Evolutionary conservation across 495 filamentous ascomycete genomes (phyloP).

Genomic region (Aspergillus campestris): DNA sequence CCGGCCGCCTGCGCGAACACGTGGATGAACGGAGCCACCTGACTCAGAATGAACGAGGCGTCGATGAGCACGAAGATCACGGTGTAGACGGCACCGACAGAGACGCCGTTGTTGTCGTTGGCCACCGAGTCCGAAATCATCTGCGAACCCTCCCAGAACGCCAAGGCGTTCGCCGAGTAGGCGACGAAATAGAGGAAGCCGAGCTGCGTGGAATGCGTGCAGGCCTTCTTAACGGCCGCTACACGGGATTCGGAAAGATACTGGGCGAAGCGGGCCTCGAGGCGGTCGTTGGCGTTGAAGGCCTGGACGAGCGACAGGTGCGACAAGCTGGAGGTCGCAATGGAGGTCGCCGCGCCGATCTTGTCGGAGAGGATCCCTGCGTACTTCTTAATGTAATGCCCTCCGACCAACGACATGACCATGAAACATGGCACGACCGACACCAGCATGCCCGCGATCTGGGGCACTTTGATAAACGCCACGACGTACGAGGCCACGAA

Average conservation of each 20-base stretch:
- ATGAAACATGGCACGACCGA: slow-evolving; percentile 60
- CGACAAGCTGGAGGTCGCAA: slow-evolving; percentile 38
- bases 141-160: slow-evolving; percentile 56
- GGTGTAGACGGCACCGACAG: slow-evolving; percentile 52
- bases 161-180: slow-evolving; percentile 53
- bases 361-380: slow-evolving; percentile 39
- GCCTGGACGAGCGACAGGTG: slow-evolving; percentile 40
- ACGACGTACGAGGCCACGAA: slow-evolving; percentile 55
- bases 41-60: slow-evolving; percentile 52
- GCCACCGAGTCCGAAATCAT: slow-evolving; percentile 45
- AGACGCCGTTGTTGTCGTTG: slow-evolving; percentile 21
- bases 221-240: slow-evolving; percentile 50
- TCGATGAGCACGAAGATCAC: slow-evolving; percentile 58
- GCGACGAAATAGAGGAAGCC: slow-evolving; percentile 57
- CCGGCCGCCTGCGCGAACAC: slow-evolving; percentile 51
- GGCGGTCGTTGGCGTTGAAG: slow-evolving; percentile 31
- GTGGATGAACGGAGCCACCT: slow-evolving; percentile 55
- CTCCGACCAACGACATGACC: slow-evolving; percentile 51
- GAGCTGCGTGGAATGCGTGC: slow-evolving; percentile 45
- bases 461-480: slow-evolving; percentile 49
- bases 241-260: slow-evolving; percentile 35
- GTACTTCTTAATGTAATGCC: slow-evolving; percentile 50
- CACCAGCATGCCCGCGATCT: slow-evolving; percentile 34
- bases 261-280: slow-evolving; percentile 43
- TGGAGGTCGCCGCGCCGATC: slow-evolving; percentile 36